A percentile compares a stretch with the other conserved stretches of the same genome.
Evolutionary conservation across 306 rosid genomes (phyloP).

Genomic region (Vigna unguiculata): DNA sequence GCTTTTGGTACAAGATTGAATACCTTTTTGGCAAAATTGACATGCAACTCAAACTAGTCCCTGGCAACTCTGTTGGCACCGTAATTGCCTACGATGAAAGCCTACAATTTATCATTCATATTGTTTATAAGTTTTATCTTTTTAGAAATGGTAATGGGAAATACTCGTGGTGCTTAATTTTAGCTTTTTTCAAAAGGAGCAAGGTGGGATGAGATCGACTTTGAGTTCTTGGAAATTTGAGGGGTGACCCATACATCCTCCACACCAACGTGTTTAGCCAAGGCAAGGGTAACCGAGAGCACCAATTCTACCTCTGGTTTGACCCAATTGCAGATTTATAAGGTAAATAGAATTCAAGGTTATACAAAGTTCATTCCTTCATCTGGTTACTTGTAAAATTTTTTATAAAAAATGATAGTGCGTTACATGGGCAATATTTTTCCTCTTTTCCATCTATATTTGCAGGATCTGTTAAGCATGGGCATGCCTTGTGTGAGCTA

Average conservation of each 20-base stretch:
- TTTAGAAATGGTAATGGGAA: background rate
- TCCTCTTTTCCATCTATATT: no score
- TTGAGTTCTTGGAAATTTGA: constrained; percentile 73
- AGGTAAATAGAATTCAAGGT: no score
- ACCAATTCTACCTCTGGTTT: constrained; percentile 76
- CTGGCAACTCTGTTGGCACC: constrained; percentile 53
- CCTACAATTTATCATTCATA: background rate
- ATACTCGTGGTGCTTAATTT: background rate
- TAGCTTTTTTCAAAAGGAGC: constrained; percentile 55
- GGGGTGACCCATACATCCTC: constrained; percentile 71
- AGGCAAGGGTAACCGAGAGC: constrained; percentile 79
- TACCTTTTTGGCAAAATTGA: constrained; percentile 54
- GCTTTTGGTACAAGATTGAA: constrained; percentile 57
- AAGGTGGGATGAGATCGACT: constrained; percentile 78
- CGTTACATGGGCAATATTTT: no score
- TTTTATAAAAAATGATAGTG: no score
- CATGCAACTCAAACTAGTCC: constrained; percentile 53
- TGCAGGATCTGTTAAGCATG: no score
- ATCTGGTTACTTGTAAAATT: no score
- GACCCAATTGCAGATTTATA: constrained; percentile 77
- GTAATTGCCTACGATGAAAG: constrained; percentile 64
- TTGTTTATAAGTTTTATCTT: background rate
- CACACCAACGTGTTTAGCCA: constrained; percentile 73
- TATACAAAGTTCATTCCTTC: constrained; percentile 69
- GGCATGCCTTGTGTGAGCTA: no score